Evolutionary conservation across 129 eudicot genomes (phyloP), one percentile per base, ranked within the genome.

Genomic region (Chrysanthemum lavandulifolium): DNA sequence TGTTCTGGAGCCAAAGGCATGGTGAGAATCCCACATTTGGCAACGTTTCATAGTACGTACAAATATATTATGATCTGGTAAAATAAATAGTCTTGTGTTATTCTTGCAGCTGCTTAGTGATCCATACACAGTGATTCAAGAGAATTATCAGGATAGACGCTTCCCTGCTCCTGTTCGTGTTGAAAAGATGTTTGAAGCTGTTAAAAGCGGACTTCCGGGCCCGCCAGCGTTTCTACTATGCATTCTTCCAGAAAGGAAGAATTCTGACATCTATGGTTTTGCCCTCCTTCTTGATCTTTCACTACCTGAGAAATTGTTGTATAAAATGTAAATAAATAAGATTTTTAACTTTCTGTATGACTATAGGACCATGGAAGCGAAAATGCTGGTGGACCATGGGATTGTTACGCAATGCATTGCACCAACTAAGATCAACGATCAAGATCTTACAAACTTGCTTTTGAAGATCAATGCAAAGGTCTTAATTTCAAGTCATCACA

Each of bases 391-490:
- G 6, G 91, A 92, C 1, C 21, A 59, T 56, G 98, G 98, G 43
- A 76, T 89, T 3, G 82, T 84, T 8, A 86, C 96, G 5, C 98
- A 92, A 65, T 92, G 98, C 84, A 80, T 87, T 25, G 87, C 98
- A 6, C 98, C 98, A 2, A 33, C 83, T 3, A 78, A 66, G 13
- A 40, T 92, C 61, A 89, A 89, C 13, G 98, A 92, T 58, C 95
- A 87, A 54, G 89, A 6, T 54, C 70, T 92, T 0, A 89, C 98
- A 1, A 89, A 89, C 71, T 77, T 89, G 51, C 88, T 92, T 14
- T 47, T 89, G 25, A 89, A 89, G 69, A 92, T 92, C 25, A 92
- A 92, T 78, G 84, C 92, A 14, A 92, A 89, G 96, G 95, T 73
- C 61, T 40, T 16, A 9, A 67, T 51, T 47, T 3, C 68, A 14